Evolutionary conservation across 2,329 filamentous ascomycete species (phyloP), one percentile per base, ranked within the genome.

Genomic region (Fusarium austroafricanum): DNA sequence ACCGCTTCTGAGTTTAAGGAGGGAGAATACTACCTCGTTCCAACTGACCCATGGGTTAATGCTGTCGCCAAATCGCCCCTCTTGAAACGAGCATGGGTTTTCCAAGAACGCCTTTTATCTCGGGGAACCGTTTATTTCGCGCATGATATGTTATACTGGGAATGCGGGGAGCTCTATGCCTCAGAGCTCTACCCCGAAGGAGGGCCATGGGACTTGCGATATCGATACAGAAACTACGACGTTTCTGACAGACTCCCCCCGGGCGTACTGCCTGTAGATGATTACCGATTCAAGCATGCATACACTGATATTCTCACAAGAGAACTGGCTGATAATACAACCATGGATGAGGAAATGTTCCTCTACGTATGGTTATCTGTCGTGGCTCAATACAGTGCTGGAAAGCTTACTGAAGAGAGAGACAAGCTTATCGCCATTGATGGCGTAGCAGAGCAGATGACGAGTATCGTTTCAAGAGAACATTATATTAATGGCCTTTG

Each of bases 351-450:
- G 2, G 56, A 59, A n/a, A 56, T 59, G 35, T 57, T 59, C 17
- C 15, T 57, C 12, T 59, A 56, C 8, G 56, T 59, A 9, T 58
- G 51, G 55, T 33, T 50, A 18, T 56, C 51, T 7, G 28, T 58
- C 8, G 51, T 56, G 3, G 15, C 55, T n/a, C 51, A 59, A 17
- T 59, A 59, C 15, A 59, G 40, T n/a, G 26, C 20, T 7, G 51
- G 55, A 0, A 59, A 59, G 2, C 5, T 59, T 5, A 17, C 55
- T 0, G 55, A 59, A 28, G 54, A 33, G 0, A 44, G 1, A 5
- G 53, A 51, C 4, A 61, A 18, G 2, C 57, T 61, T 10, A 35
- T 59, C 6, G 54, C 54, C 2, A 51, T 61, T 8, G 44, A 61
- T 5, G 57, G 57, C 0, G 44, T 61, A 21, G 44, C 38, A 20